Evolutionary conservation across 2,329 filamentous ascomycete genomes (phyloP), one percentile per base, ranked within the genome.

Genomic region (Pseudogymnoascus sp.): DNA sequence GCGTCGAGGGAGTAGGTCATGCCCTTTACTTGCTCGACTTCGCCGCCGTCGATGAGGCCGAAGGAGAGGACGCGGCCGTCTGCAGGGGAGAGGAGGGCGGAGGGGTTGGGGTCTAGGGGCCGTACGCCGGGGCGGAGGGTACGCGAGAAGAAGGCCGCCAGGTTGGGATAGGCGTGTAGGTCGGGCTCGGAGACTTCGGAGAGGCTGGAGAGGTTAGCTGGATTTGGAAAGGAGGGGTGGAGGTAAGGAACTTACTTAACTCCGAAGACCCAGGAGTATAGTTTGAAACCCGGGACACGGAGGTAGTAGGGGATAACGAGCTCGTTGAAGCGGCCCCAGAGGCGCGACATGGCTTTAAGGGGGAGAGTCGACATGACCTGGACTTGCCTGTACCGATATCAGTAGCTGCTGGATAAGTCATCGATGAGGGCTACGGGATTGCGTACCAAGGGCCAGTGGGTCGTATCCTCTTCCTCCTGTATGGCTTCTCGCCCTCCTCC

Each of bases 11-110:
- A 96, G 77, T 99, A 99, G 0, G 95, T 99, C 82, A 99, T 95
- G 65, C 95, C 95, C 78, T 99, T 99, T 67, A 99, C 93, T 78
- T 99, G 95, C 75, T 99, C 95, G 46, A 99, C 96, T 72, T 97
- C 91, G 59, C 93, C 93, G 70, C 93, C 87, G 71, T 96, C 89
- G 63, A 99, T 97, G 69, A 87, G 87, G 10, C 95, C 95, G 70
- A 92, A 97, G 71, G 98, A 93, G 26, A 99, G 84, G 53, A 99
- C 84, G 67, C 89, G 89, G 56, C 95, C 95, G 74, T 99, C 95
- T 4, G 95, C 86, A 0, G 95, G 96, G 0, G 91, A 95, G 6
- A 98, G 79, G 4, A 99, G 78, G 8, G 91, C 89, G 71, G 90
- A 88, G 1, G 85, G 84, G 68, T 93, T 86, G 1, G 90, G 85